Percentiles rank a stretch among this genome's conserved stretches.
Conservation (phyloP, 345 rosid genomes). For the Dimocarpus longan region DNA sequence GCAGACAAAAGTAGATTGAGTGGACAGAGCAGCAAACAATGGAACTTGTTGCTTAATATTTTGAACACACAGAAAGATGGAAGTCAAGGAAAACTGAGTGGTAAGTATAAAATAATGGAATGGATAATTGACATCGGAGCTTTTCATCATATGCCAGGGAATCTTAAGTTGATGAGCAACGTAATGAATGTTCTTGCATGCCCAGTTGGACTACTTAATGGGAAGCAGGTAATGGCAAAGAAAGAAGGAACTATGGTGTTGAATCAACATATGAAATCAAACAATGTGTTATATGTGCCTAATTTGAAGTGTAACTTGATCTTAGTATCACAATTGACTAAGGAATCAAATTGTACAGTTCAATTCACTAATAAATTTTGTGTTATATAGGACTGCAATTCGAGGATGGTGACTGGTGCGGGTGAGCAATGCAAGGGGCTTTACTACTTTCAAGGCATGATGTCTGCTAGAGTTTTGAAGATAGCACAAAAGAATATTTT, state of each 20-base stretch:
- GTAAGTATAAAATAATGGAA: too few species aligned
- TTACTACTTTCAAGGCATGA: background rate
- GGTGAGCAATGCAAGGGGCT: constrained; percentile 5
- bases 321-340: background rate
- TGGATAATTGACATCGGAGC: constrained; percentile 12
- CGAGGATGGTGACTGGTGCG: constrained; percentile 21
- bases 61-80: too few species aligned
- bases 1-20: too few species aligned
- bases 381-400: constrained; percentile 19
- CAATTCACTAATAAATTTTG: constrained; percentile 2
- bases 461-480: too few species aligned
- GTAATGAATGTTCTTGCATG: background rate
- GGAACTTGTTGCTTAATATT: too few species aligned
- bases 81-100: too few species aligned
- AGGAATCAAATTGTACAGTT: background rate
- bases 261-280: background rate
- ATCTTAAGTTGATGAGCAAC: background rate
- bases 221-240: background rate
- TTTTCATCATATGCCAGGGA: constrained; percentile 12
- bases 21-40: too few species aligned
- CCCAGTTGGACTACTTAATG: background rate
- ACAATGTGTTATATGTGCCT: constrained; percentile 13
- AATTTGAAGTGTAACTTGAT: background rate
- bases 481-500: too few species aligned
- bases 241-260: background rate